Evolutionary conservation across 2,329 filamentous ascomycete genomes (phyloP).

Genomic region (Magnaporthales sp.): DNA sequence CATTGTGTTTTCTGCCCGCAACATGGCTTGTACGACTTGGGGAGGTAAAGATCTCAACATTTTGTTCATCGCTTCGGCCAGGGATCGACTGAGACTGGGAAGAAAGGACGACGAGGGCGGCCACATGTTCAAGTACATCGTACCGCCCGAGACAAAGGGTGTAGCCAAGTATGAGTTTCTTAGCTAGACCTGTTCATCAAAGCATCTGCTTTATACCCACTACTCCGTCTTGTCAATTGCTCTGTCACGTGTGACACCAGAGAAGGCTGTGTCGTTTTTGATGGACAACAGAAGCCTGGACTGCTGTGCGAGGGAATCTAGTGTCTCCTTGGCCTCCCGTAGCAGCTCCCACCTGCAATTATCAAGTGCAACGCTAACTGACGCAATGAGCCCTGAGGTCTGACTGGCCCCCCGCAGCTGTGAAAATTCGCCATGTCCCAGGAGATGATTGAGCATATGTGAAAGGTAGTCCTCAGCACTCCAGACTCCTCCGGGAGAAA

Average conservation of each 20-base stretch:
- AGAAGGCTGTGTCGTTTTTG: not conserved
- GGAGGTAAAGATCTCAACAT: conserved; percentile 24
- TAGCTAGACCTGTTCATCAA: conserved; percentile 9
- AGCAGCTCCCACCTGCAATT: not conserved
- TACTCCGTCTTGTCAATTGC: not conserved
- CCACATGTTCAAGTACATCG: conserved; percentile 22
- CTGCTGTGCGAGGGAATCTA: not conserved
- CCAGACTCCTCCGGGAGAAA: not conserved
- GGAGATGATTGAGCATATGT: not conserved
- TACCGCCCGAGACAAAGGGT: conserved; percentile 16
- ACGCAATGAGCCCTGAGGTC: not conserved
- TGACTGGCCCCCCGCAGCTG: not conserved
- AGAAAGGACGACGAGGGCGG: conserved; percentile 23
- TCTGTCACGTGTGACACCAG: not conserved
- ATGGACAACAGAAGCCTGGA: not conserved
- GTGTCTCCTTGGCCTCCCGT: not conserved
- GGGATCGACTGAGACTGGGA: conserved; percentile 15
- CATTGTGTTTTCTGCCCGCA: conserved; percentile 22
- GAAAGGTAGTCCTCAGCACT: conserved; percentile 1
- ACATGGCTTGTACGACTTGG: conserved; percentile 26
- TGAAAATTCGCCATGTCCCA: not conserved
- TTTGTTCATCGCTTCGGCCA: conserved; percentile 21
- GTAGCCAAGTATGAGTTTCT: conserved; percentile 24
- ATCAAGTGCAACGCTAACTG: not conserved
- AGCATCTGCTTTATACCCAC: not conserved